phyloP scores from a whole-genome alignment of 441 rosid genomes.

The Syzygium malaccense region DNA sequence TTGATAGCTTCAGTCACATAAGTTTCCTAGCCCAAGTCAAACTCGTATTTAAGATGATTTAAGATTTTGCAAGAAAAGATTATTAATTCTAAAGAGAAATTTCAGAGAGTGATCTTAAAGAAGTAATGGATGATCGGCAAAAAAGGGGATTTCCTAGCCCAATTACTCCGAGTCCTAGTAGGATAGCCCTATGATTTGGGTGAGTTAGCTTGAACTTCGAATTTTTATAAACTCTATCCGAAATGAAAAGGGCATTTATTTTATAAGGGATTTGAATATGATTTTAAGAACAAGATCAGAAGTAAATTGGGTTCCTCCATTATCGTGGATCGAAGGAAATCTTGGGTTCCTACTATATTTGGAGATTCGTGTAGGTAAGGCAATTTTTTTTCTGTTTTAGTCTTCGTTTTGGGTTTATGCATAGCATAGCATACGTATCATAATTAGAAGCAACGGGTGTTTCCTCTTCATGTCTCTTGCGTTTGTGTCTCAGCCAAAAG shows the following conservation, averaged over 20 bases:
- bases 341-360: too few species aligned
- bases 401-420: too few species aligned
- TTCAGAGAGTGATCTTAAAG: neutral
- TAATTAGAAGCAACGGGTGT: too few species aligned
- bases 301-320: too few species aligned
- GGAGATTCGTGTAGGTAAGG: too few species aligned
- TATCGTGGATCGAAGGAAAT: too few species aligned
- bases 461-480: too few species aligned
- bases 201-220: neutral
- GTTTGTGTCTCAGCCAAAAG: too few species aligned
- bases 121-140: accelerated
- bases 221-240: neutral
- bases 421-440: too few species aligned
- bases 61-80: neutral
- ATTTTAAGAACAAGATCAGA: too few species aligned
- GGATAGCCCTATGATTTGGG: neutral
- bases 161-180: neutral
- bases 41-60: neutral
- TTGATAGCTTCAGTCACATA: neutral
- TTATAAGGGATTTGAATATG: too few species aligned
- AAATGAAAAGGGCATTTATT: neutral
- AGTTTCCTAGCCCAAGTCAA: neutral
- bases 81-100: neutral
- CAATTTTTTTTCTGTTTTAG: too few species aligned
- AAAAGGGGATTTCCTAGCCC: neutral